Conservation (phyloP, 495 filamentous ascomycete species). For the Xeromyces bisporus region DNA sequence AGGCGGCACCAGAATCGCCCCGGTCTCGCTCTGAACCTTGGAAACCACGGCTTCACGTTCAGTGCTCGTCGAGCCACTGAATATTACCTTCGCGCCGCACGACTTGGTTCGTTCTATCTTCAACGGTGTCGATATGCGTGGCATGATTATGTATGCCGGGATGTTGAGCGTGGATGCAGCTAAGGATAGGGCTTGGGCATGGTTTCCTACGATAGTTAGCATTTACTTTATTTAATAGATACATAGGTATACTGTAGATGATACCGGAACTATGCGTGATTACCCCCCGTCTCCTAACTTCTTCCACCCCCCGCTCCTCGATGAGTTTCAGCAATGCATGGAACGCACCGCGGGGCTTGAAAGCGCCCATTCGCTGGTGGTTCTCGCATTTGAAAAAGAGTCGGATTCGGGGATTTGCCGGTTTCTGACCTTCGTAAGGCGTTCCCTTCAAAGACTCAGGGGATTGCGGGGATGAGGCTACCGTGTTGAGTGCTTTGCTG, state of each 20-base stretch:
- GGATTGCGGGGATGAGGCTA: slow-evolving; percentile 58
- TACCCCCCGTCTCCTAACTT: slow-evolving; percentile 46
- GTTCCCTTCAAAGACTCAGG: slow-evolving; percentile 36
- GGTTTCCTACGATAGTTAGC: slow-evolving; percentile 48
- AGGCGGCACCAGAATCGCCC: slow-evolving; percentile 66
- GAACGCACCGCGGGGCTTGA: slow-evolving; percentile 84
- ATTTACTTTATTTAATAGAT: too few relatives aligned
- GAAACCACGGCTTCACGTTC: slow-evolving; percentile 67
- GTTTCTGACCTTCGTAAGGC: slow-evolving; percentile 36
- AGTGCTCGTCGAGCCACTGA: slow-evolving; percentile 60
- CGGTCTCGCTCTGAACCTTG: slow-evolving; percentile 47
- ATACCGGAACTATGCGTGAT: slow-evolving; percentile 87
- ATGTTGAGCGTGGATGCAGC: slow-evolving; percentile 51
- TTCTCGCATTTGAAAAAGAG: slow-evolving; percentile 98
- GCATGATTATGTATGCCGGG: slow-evolving; percentile 82
- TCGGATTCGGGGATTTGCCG: slow-evolving; percentile 47
- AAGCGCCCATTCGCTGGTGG: slow-evolving; percentile 76
- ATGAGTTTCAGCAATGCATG: slow-evolving; percentile 67
- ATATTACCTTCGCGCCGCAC: slow-evolving; percentile 63
- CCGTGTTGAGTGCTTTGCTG: slow-evolving; percentile 46
- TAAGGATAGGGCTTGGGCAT: slow-evolving; percentile 85
- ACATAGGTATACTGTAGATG: too few relatives aligned
- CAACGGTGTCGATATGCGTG: slow-evolving; percentile 56
- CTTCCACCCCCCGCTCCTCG: slow-evolving; percentile 41
- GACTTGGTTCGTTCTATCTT: slow-evolving; percentile 71